Evolutionary conservation across 345 rosid genomes (phyloP).

Genomic region (Linum lewisii): DNA sequence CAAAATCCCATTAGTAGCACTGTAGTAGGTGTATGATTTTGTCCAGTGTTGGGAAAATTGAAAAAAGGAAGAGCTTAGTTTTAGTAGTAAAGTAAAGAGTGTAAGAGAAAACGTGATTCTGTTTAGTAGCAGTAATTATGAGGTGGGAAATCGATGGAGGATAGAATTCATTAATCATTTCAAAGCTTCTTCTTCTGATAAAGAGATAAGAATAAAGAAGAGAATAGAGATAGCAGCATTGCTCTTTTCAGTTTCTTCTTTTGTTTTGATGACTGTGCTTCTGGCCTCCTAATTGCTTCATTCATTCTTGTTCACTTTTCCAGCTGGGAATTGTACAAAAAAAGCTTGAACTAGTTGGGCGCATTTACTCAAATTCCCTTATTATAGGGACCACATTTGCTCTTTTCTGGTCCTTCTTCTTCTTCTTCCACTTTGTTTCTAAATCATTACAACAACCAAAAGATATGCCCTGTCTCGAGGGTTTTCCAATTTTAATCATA

Average conservation of each 20-base stretch:
- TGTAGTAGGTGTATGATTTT: no score
- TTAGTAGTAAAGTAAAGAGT: no score
- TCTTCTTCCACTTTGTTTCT: not conserved
- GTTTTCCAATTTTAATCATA: no score
- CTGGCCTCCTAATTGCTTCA: not conserved
- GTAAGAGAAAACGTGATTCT: no score
- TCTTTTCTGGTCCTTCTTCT: not conserved
- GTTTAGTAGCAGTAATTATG: no score
- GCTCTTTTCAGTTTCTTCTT: not conserved
- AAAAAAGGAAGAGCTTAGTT: no score
- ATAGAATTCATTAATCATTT: not conserved
- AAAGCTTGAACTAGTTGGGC: not conserved
- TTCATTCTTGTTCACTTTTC: not conserved
- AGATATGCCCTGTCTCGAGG: no score
- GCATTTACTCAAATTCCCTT: not conserved
- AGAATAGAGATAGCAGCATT: not conserved
- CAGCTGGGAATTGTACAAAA: not conserved
- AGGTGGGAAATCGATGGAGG: not conserved
- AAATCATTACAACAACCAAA: no score
- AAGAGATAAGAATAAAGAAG: not conserved
- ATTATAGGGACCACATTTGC: not conserved
- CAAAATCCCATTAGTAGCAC: no score
- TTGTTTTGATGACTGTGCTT: not conserved
- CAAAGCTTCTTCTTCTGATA: not conserved
- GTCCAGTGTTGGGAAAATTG: no score